Conservation (phyloP, 768 basidiomycete species). For the Goffeauzyma gilvescens region DNA sequence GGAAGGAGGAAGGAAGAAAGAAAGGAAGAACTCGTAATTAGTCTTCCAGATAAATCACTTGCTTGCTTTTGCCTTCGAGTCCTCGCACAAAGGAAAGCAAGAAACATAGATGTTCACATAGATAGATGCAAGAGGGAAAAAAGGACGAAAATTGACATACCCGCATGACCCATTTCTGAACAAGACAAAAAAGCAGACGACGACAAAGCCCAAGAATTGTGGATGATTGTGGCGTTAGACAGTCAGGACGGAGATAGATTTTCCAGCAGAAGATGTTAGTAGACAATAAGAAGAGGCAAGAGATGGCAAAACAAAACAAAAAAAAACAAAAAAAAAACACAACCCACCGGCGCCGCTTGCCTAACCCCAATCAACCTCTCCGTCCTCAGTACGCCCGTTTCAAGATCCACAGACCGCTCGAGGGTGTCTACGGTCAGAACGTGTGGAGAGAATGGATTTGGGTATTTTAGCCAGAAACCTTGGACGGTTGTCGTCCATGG, state of each 20-base stretch:
- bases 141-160: conserved; percentile 36
- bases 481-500: conserved; percentile 79
- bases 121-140: too few relatives aligned
- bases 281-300: too few relatives aligned
- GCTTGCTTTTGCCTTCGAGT: too few relatives aligned
- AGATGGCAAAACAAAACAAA: too few relatives aligned
- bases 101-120: too few relatives aligned
- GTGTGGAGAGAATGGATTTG: conserved; percentile 44
- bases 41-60: too few relatives aligned
- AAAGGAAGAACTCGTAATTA: background rate
- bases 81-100: too few relatives aligned
- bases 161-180: conserved; percentile 62
- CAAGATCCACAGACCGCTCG: conserved; percentile 62
- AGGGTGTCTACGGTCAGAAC: conserved; percentile 39
- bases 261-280: background rate
- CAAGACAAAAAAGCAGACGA: background rate
- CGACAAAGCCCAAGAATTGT: background rate
- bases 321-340: too few relatives aligned
- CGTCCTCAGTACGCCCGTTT: conserved; percentile 64
- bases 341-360: conserved; percentile 53
- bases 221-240: background rate
- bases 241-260: background rate
- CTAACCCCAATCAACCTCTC: conserved; percentile 81
- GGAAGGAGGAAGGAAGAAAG: background rate
- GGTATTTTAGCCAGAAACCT: conserved; percentile 91